Percentiles rank a stretch among this genome's conserved stretches.
Evolutionary conservation across 2,329 filamentous ascomycete species (phyloP).

Genomic region (Fusarium sp.): DNA sequence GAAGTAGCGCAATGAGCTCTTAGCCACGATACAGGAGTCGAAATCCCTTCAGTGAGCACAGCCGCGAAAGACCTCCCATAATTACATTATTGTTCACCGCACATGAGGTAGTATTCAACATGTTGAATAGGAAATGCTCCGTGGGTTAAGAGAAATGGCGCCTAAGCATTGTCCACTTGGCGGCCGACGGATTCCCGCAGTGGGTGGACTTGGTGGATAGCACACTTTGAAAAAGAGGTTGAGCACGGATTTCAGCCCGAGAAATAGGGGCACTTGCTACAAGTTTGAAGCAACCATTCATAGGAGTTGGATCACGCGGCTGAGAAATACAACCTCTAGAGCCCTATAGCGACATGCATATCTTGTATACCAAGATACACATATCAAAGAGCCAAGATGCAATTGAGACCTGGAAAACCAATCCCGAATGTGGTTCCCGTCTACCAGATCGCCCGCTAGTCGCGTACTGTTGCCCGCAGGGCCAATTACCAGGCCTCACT

Average conservation of each 20-base stretch:
- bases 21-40: neutral
- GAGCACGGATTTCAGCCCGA: constrained; percentile 34
- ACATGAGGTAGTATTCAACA: constrained; percentile 4
- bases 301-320: neutral
- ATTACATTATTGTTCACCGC: neutral
- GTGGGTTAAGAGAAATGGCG: constrained; percentile 19
- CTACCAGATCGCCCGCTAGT: constrained; percentile 25
- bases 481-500: constrained; percentile 21
- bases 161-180: constrained; percentile 37
- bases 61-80: neutral
- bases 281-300: neutral
- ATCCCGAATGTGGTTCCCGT: constrained; percentile 6
- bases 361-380: neutral
- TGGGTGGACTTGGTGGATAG: constrained; percentile 27
- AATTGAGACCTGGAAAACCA: neutral
- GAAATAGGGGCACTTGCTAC: constrained; percentile 24
- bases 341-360: neutral
- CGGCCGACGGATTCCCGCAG: constrained; percentile 28
- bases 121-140: constrained; percentile 14
- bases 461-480: constrained; percentile 1
- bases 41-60: neutral
- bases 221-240: constrained; percentile 14
- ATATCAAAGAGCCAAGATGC: neutral
- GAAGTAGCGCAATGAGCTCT: neutral
- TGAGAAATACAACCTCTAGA: neutral